Conservation (phyloP, 1,284 basidiomycete genomes). For the Ustilago hordei region DNA sequence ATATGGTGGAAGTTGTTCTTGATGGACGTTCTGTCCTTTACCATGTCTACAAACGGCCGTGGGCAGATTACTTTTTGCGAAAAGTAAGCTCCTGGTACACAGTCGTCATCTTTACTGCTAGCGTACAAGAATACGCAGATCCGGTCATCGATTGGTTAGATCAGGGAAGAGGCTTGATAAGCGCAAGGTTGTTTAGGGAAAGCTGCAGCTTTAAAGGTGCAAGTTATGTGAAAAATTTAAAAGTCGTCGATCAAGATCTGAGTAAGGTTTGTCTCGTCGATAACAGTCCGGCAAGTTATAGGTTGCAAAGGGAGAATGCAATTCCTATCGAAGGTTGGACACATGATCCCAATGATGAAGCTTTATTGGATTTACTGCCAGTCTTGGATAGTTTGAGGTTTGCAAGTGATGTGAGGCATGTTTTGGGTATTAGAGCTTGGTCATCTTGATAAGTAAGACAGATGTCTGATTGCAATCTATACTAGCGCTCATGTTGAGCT, state of each 20-base stretch:
- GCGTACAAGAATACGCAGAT: slow-evolving; percentile 98
- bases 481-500: too few relatives aligned
- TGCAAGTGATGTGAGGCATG: slow-evolving; percentile 91
- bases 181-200: slow-evolving; percentile 90
- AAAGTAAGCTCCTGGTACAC: slow-evolving; percentile 96
- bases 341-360: slow-evolving; percentile 95
- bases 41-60: slow-evolving; percentile 97
- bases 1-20: slow-evolving; percentile 95
- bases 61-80: slow-evolving; percentile 76
- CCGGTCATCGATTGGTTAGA: slow-evolving; percentile 99
- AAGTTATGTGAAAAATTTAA: slow-evolving; percentile 92
- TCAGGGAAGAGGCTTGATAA: slow-evolving; percentile 85
- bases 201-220: slow-evolving; percentile 93
- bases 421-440: slow-evolving; percentile 79
- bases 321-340: slow-evolving; percentile 99
- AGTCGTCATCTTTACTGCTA: slow-evolving; percentile 97
- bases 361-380: slow-evolving; percentile 91
- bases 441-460: background rate
- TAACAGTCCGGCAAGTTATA: slow-evolving; percentile 94
- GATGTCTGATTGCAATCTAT: background rate
- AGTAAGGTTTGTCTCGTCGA: slow-evolving; percentile 92
- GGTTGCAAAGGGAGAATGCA: slow-evolving; percentile 93
- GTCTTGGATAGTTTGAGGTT: slow-evolving; percentile 95
- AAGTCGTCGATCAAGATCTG: slow-evolving; percentile 87
- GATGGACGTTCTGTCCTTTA: slow-evolving; percentile 90